A percentile compares a stretch with the other conserved stretches of the same genome.
These are phyloP conservation scores for Agrocybe praecox DNA, from an alignment of 768 basidiomycete species.

Conservation along the genomic window DNA sequence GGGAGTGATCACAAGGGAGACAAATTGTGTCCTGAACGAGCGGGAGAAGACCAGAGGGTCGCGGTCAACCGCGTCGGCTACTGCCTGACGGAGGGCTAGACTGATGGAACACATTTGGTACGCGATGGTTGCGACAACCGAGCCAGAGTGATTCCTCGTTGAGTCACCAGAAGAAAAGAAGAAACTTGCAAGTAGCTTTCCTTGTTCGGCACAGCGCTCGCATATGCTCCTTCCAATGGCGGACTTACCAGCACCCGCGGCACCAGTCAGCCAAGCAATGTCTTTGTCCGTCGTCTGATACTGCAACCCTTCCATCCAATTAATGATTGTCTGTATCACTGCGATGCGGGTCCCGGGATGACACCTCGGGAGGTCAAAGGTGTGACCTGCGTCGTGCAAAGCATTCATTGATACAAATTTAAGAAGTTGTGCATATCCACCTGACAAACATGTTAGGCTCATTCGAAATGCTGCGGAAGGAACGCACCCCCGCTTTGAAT, in stretches of 20 bases:
- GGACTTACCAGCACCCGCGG: constrained; percentile 19
- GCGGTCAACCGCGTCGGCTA: background rate
- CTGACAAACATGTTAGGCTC: constrained; percentile 10
- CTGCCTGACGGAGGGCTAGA: background rate
- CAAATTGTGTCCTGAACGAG: constrained; percentile 3
- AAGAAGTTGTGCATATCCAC: too few species aligned
- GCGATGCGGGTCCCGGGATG: constrained; percentile 14
- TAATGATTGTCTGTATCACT: constrained; percentile 2
- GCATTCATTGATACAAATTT: constrained; percentile 24
- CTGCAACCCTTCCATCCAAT: constrained; percentile 19
- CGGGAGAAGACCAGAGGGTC: constrained; percentile 5
- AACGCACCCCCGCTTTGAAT: too few species aligned
- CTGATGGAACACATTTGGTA: constrained; percentile 7
- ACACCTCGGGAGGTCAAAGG: constrained; percentile 10
- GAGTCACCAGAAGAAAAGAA: constrained; percentile 9
- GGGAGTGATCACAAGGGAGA: constrained; percentile 7
- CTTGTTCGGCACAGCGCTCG: background rate
- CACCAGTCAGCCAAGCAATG: constrained; percentile 18
- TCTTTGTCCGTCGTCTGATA: background rate
- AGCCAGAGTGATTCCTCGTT: background rate
- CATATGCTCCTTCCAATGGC: constrained; percentile 14
- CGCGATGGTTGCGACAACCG: constrained; percentile 10
- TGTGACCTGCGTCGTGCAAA: constrained; percentile 5
- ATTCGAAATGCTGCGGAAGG: too few species aligned
- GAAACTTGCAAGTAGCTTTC: constrained; percentile 9